Conservation (phyloP, 2,329 filamentous ascomycete genomes). For the Claviceps paspali region DNA sequence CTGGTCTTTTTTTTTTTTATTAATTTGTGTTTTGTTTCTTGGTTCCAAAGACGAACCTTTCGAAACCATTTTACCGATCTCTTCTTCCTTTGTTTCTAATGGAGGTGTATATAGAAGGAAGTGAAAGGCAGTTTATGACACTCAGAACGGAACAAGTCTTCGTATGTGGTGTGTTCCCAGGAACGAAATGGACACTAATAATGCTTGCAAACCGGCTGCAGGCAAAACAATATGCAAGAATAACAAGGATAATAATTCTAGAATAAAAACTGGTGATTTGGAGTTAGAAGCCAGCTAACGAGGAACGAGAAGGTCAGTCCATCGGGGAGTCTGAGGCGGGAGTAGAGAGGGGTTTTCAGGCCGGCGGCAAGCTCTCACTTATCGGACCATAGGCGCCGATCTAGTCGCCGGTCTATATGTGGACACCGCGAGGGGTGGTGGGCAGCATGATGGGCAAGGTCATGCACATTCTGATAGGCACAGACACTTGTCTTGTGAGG, state of each 20-base stretch:
- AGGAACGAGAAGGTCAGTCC: constrained; percentile 22
- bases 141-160: constrained; percentile 3
- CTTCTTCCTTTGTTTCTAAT: background rate
- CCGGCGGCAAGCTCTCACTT: constrained; percentile 16
- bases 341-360: constrained; percentile 36
- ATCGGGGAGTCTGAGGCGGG: constrained; percentile 22
- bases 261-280: too few species aligned
- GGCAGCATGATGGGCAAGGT: constrained; percentile 1
- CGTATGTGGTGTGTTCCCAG: constrained; percentile 1
- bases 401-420: constrained; percentile 8
- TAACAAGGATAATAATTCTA: constrained; percentile 14
- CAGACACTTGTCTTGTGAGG: constrained; percentile 2
- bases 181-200: constrained; percentile 4
- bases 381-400: constrained; percentile 20
- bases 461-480: constrained; percentile 4
- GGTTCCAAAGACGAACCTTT: constrained; percentile 22
- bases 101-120: constrained; percentile 5
- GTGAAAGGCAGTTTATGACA: constrained; percentile 2
- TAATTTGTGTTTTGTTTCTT: background rate
- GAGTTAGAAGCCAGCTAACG: constrained; percentile 45
- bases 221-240: constrained; percentile 6
- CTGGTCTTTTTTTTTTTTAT: too few species aligned
- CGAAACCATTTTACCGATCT: constrained; percentile 18
- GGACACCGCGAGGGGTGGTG: constrained; percentile 14
- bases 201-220: constrained; percentile 9